Base-by-base conservation (phyloP, 2,329 filamentous ascomycete genomes). In the Calonectria hongkongensis region DNA sequence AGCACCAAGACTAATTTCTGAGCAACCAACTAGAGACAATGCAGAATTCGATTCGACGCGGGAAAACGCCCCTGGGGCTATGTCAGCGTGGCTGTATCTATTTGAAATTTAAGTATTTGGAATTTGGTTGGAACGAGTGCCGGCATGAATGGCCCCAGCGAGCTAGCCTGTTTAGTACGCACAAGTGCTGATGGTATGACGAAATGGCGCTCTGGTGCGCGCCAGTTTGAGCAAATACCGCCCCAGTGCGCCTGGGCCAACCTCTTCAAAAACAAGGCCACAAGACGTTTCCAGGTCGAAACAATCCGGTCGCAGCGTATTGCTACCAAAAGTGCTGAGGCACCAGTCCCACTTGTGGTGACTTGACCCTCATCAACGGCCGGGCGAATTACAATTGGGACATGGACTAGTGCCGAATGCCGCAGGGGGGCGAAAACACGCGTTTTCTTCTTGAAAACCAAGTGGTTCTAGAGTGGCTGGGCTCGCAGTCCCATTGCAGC, bases 151-250 rank as follows among this genome's bases (percentile, higher is more conserved):
- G 39, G 39, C 41, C 58, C 58, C n/a, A n/a, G 15, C 21, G 39
- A 45, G 21, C 58, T 47, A 30, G 33, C 8, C 10, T 33, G 39
- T 27, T 21, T 45, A 47, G 41, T 18, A 18, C 41, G 41, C 41
- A 3, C 58, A 63, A 63, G 58, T 15, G 58, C 58, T 63, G 58
- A 63, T 28, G 9, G 18, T 10, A 18, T 63, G 58, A 47, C 58
- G 39, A 60, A 41, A 60, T 63, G n/a, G 58, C 39, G 27, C 36
- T 9, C 30, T 43, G 21, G 36, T 45, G 39, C 58, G 58, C 27
- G 58, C n/a, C 43, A 27, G 58, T 63, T 36, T 25, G 39, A 63
- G 39, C 41, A n/a, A 16, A 18, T 33, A 6, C 41, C 41, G 30
- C 18, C 33, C 21, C 21, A 15, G 33, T 41, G 39, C 18, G 5